Evolutionary conservation across 768 basidiomycete species (phyloP), one percentile per base, ranked within the genome.

Genomic region (Rhodotorula taiwanensis): DNA sequence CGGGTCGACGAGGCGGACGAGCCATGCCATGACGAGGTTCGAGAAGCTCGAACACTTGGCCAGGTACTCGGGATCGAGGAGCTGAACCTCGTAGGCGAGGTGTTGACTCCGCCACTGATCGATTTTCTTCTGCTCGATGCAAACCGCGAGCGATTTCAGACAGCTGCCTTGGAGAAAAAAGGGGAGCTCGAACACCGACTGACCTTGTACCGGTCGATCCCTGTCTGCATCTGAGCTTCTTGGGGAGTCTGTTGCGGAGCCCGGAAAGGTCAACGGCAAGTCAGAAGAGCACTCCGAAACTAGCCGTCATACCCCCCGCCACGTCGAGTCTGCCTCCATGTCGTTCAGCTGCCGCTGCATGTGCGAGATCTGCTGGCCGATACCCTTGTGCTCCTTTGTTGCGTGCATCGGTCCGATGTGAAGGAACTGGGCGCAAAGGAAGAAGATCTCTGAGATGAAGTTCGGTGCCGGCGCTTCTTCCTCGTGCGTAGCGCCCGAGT

Each of bases 381-480:
- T 72, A 14, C 74, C 71, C 36, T 84, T 84, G 68, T 84, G 85
- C 7, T 81, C 84, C 44, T 84, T 84, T 49, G 93, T 85, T 1
- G 90, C 89, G 74, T 83, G 85, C 69, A 88, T 80, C 64, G 88
- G 83, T 5, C 93, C 94, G 60, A 90, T 86, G 76, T 99, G 94
- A 58, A 87, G 86, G 79, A 86, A 87, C 0, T 90, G 86, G 52
- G 88, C 81, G 13, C 86, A 81, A 48, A 97, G 80, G 78, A 88
- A 97, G 79, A 97, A 98, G 25, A 95, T 83, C 48, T 97, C 86
- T 10, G 94, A 90, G 66, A 97, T 90, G 76, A 99, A 99, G 74
- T 95, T 95, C 4, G 88, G 84, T 9, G 84, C 74, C 5, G 83
- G 74, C n/a, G 81, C 84, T 84, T 71, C 71, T 54, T 41, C 16